These are phyloP conservation scores for Saccharomycopsis hybrid DNA, from an alignment of 1,139 yeast genomes.

Conservation along the genomic window DNA sequence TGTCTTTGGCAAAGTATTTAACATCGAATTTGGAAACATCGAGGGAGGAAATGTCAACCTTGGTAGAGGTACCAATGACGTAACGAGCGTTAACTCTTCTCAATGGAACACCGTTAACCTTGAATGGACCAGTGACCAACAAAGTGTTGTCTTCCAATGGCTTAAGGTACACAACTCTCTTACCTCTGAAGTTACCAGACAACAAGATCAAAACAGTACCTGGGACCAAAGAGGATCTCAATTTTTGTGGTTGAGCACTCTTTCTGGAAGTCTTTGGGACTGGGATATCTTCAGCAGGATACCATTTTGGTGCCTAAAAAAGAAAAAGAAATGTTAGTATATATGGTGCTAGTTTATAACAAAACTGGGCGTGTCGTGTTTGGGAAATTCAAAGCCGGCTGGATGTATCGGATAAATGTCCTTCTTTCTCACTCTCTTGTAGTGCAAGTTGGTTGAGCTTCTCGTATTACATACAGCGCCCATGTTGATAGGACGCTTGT, in stretches of 20 bases:
- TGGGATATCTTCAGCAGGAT: constrained; percentile 91
- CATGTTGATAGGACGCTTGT: no score
- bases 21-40: constrained; percentile 90
- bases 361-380: background rate
- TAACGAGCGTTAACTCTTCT: constrained; percentile 99
- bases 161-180: constrained; percentile 99
- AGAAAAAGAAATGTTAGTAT: constrained; percentile 32
- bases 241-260: constrained; percentile 89
- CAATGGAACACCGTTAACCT: constrained; percentile 99
- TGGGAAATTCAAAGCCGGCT: background rate
- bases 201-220: constrained; percentile 97
- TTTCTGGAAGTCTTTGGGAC: constrained; percentile 85
- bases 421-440: no score
- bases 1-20: constrained; percentile 97
- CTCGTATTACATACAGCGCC: no score
- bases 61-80: constrained; percentile 98
- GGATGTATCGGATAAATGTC: no score
- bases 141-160: constrained; percentile 97
- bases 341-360: background rate
- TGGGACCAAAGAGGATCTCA: constrained; percentile 96
- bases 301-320: constrained; percentile 83
- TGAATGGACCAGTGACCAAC: constrained; percentile 99
- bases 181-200: constrained; percentile 99
- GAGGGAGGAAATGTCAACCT: constrained; percentile 71
- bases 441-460: no score